Evolutionary conservation across 139 green algal species (phyloP).

Genomic region (Coelastrella sp.): DNA sequence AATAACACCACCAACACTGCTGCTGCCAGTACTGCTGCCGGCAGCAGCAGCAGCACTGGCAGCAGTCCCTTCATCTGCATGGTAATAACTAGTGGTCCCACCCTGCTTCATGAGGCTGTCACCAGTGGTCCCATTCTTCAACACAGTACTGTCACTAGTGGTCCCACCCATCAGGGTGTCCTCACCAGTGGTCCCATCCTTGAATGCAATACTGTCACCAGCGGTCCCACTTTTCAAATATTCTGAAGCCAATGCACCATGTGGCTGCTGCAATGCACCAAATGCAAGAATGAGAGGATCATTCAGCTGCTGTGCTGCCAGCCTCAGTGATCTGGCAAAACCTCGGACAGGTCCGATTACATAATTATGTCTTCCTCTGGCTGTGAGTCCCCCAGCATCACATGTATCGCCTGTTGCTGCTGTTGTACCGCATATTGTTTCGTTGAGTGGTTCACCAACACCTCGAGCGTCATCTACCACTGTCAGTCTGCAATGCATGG

Average conservation of each 20-base stretch:
- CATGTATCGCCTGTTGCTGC: conserved; percentile 67
- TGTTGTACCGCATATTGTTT: conserved; percentile 77
- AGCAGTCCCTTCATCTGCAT: neutral
- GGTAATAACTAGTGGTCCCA: neutral
- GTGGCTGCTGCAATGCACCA: conserved; percentile 41
- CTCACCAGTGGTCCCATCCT: no score
- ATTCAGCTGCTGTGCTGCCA: conserved; percentile 61
- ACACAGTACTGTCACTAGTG: no score
- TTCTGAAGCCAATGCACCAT: no score
- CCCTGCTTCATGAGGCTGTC: no score
- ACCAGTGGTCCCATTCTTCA: no score
- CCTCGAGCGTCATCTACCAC: conserved; percentile 73
- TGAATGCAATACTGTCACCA: neutral
- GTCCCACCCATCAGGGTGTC: no score
- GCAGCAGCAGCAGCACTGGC: neutral
- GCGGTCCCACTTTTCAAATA: neutral
- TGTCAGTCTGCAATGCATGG: conserved; percentile 27
- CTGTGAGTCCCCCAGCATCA: conserved; percentile 58
- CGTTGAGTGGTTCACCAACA: conserved; percentile 80
- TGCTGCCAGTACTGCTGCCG: neutral
- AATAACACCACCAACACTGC: neutral
- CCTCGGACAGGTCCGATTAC: conserved; percentile 14
- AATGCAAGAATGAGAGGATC: conserved; percentile 71
- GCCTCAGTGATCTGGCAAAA: conserved; percentile 43
- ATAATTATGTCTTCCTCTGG: conserved; percentile 50